These are phyloP conservation scores for Pinus albicaulis DNA, from an alignment of 75 land plant species.

Conservation along the genomic window DNA sequence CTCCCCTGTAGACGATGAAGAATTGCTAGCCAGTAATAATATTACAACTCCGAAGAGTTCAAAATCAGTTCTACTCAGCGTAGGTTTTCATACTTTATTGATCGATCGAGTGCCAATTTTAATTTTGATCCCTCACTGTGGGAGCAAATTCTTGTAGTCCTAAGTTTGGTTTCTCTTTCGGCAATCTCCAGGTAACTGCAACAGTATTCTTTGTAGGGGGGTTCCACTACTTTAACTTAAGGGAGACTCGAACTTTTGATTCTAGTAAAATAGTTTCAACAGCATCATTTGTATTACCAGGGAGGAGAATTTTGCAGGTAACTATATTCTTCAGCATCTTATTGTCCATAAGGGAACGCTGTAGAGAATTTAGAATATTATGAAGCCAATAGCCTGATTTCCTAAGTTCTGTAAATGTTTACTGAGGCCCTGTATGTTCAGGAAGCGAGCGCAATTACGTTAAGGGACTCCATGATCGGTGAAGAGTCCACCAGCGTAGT, in stretches of 20 bases:
- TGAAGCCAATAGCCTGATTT: too few relatives aligned
- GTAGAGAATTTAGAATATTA: neutral
- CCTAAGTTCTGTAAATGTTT: too few relatives aligned
- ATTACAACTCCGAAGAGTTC: constrained; percentile 13
- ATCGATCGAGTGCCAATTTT: too few relatives aligned
- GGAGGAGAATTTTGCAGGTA: constrained; percentile 53
- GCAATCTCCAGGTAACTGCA: constrained; percentile 19
- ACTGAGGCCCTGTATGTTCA: neutral
- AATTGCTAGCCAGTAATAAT: constrained; percentile 11
- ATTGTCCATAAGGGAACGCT: neutral
- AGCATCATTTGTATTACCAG: constrained; percentile 13
- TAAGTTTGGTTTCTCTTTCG: neutral
- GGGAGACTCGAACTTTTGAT: neutral
- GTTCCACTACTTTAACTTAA: constrained; percentile 8
- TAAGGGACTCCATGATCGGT: neutral
- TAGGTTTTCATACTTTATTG: neutral
- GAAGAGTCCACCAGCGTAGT: constrained; percentile 10
- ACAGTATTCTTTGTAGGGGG: constrained; percentile 28
- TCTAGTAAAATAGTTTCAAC: neutral
- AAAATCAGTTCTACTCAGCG: constrained; percentile 32
- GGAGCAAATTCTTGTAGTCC: too few relatives aligned
- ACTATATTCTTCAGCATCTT: too few relatives aligned
- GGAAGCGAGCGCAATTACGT: neutral
- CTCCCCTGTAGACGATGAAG: constrained; percentile 17
- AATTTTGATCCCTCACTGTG: too few relatives aligned